Conservation (phyloP, 2,329 filamentous ascomycete species). For the Orbilia ellipsospora region DNA sequence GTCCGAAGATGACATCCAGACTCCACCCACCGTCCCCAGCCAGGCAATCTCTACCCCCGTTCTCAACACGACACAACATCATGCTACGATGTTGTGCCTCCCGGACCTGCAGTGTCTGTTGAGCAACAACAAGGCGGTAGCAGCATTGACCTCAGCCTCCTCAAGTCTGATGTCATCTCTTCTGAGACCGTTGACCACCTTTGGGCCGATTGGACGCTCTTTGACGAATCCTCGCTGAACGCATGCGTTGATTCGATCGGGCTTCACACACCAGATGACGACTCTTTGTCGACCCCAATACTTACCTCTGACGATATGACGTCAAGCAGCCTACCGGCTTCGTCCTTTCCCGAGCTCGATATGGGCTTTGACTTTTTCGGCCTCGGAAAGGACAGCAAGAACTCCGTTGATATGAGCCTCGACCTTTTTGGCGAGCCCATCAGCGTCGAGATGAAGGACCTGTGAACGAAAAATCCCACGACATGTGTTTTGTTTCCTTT, state of each 20-base stretch:
- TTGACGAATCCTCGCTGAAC: conserved; percentile 40
- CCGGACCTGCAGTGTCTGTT: conserved; percentile 94
- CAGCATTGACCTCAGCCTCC: conserved; percentile 35
- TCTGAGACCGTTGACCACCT: conserved; percentile 44
- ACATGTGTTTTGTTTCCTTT: not conserved
- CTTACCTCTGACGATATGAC: conserved; percentile 17
- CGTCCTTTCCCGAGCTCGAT: conserved; percentile 37
- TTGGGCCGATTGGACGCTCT: conserved; percentile 55
- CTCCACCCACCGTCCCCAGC: conserved; percentile 7
- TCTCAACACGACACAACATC: conserved; percentile 91
- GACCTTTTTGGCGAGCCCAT: conserved; percentile 34
- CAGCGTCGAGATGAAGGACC: conserved; percentile 13
- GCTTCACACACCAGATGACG: conserved; percentile 4
- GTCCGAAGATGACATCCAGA: conserved; percentile 43
- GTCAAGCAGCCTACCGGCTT: conserved; percentile 36
- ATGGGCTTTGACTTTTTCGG: conserved; percentile 46
- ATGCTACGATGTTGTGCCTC: conserved; percentile 98
- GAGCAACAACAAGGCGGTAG: conserved; percentile 52
- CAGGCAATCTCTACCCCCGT: conserved; percentile 41
- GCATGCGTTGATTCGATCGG: conserved; percentile 11
- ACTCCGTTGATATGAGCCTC: conserved; percentile 27
- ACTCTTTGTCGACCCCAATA: conserved; percentile 9
- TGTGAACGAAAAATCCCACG: conserved; percentile 27
- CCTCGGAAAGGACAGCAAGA: conserved; percentile 36
- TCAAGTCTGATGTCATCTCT: conserved; percentile 53